Evolutionary conservation across 805 yeast genomes (phyloP), one percentile per base, ranked within the genome.

Genomic region (Starmerella bombi): DNA sequence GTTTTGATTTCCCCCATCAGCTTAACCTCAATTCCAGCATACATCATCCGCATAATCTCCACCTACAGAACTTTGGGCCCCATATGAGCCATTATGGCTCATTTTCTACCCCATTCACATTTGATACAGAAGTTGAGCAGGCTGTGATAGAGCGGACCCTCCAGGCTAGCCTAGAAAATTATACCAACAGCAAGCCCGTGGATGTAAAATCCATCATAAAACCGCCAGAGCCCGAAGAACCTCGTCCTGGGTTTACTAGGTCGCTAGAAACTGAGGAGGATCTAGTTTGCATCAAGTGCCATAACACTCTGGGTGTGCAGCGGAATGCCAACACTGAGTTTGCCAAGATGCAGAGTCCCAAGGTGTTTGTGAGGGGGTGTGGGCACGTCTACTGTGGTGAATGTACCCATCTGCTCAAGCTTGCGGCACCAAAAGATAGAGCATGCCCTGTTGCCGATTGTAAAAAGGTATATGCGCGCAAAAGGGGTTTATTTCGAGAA

Each of bases 301-400:
- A 32, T 7, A 32, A 37, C 17, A 38, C 21, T 23, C 43, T 46
- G 17, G 50, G 48, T 19, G 15, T 25, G 34, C 32, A 32, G n/a
- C 35, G 28, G n/a, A 33, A 36, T 14, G 32, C 27, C 15, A 27
- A 32, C 10, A 8, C 42, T 1, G 33, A 36, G 6, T 27, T 16
- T 3, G 22, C 29, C 22, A 6, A 25, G 29, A 31, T 15, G n/a
- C 25, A 29, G n/a, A 36, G 43, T 19, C 20, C 25, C 14, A 38
- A 38, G 17, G 40, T 46, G 10, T 46, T 44, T 29, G 43, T 38
- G 12, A 37, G 50, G 14, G 50, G 50, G 9, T 46, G 50, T 21
- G 48, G 50, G 6, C 50, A 46, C 20, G 48, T 38, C n/a, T 46
- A 46, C 40, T 46, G 50, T 35, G 50, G 50, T 19, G 38, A 35